Evolutionary conservation across 352 stramenopile genomes (phyloP).

Genomic region (Phytophthora quininea): DNA sequence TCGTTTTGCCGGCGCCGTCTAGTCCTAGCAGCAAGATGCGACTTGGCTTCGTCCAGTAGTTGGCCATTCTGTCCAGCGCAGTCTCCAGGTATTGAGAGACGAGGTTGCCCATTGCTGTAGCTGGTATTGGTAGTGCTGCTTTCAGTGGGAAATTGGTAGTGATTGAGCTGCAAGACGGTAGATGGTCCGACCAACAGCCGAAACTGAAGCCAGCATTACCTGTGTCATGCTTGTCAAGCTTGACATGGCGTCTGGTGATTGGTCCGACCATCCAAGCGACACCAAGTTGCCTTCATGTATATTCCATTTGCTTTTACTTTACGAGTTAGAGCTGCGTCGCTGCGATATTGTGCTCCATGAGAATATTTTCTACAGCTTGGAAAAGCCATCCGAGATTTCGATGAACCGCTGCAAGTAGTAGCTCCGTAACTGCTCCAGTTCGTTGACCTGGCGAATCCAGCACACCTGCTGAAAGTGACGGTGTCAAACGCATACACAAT

Average conservation of each 20-base stretch:
- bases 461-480: constrained; percentile 34
- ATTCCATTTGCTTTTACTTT: too few relatives aligned
- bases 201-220: constrained; percentile 2
- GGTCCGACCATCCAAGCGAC: neutral
- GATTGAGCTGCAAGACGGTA: constrained; percentile 4
- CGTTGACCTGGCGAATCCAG: constrained; percentile 23
- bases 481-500: constrained; percentile 57
- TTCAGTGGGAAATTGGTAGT: constrained; percentile 16
- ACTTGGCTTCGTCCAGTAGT: constrained; percentile 45
- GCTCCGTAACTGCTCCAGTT: constrained; percentile 47
- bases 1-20: constrained; percentile 96
- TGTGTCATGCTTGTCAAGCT: constrained; percentile 25
- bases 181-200: neutral
- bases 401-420: constrained; percentile 51
- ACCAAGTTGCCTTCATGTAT: too few relatives aligned
- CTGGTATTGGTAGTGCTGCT: neutral
- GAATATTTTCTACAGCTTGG: constrained; percentile 61
- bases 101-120: constrained; percentile 37
- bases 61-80: constrained; percentile 34
- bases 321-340: neutral
- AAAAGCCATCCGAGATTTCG: constrained; percentile 55
- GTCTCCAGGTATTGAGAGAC: constrained; percentile 38
- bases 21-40: constrained; percentile 88
- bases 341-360: constrained; percentile 46
- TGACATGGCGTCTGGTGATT: constrained; percentile 32